These are phyloP conservation scores for Emergomyces orientalis DNA, from an alignment of 2,329 filamentous ascomycete genomes.

Conservation along the genomic window DNA sequence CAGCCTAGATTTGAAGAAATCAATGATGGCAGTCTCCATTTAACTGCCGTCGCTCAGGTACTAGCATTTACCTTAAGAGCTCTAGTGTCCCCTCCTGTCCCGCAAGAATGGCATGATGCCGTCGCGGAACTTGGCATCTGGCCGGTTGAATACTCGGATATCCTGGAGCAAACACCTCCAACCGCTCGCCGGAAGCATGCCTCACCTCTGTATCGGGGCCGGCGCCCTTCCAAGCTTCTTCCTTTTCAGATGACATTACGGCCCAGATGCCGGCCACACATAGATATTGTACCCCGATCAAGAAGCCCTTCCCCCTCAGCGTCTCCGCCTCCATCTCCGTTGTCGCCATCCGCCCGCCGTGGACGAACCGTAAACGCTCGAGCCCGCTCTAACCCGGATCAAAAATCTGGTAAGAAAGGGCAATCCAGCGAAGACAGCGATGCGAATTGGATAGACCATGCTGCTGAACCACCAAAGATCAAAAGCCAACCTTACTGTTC, in stretches of 20 bases:
- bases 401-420: background rate
- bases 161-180: constrained; percentile 9
- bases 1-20: constrained; percentile 19
- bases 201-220: background rate
- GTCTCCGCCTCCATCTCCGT: constrained; percentile 8
- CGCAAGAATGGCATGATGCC: constrained; percentile 21
- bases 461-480: background rate
- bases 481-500: constrained; percentile 10
- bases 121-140: constrained; percentile 18
- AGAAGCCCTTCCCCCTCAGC: constrained; percentile 2
- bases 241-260: background rate
- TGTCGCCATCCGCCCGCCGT: background rate
- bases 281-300: background rate
- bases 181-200: background rate
- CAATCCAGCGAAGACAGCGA: background rate
- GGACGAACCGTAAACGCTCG: background rate
- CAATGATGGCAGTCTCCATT: constrained; percentile 21
- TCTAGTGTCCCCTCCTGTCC: constrained; percentile 17
- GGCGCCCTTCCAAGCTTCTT: background rate
- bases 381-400: background rate
- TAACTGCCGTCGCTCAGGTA: constrained; percentile 26
- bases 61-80: constrained; percentile 27
- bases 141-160: constrained; percentile 18
- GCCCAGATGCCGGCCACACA: constrained; percentile 3
- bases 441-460: background rate